Base-by-base conservation (phyloP, 352 stramenopile species). In the Pythium monospermum region DNA sequence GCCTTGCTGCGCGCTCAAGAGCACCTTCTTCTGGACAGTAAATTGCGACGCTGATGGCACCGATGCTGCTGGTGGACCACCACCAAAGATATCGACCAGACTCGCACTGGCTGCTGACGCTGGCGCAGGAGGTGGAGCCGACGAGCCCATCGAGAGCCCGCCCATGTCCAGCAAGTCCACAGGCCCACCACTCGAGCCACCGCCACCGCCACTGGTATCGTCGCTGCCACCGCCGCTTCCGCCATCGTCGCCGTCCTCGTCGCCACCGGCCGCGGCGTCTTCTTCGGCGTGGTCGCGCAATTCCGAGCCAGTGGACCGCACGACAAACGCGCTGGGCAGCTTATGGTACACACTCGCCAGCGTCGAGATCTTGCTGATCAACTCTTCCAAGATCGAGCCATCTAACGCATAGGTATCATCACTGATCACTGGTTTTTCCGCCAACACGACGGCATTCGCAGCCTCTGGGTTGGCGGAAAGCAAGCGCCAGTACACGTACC, bases 401-500 rank as follows among this genome's bases (percentile, higher is more conserved):
- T 99, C 96, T 21, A 99, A 73, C 1, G 83, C 79, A 49, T 97
- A 98, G 25, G 96, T 99, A 68, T 99, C 96, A 73, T 99, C 97
- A 59, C 87, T 97, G 77, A 99, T 99, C n/a, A 98, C 94, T 4
- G 96, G 97, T 63, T 99, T 99, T 68, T 99, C 96, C 7, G 93
- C 93, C 4, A 99, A 78, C 26, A 99, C 96, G 10, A 99, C 95
- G 22, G 96, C 93, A 54, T 98, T 97, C 31, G 97, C 97, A 11
- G 96, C 96, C 64, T 99, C 96, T 0, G 96, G 96, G 75, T 99
- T 98, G 0, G 95, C 96, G n/a, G 86, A 97, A 22, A 99, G 71
- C 21, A 99, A 69, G 35, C 97, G 88, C 97, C 97, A 99, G 76
- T 99, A 99, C n/a, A 99, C 97, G 69, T 98, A 99, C 26, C 96